phyloP scores from a whole-genome alignment of 1,139 yeast genomes.

The Pichia sp. region DNA sequence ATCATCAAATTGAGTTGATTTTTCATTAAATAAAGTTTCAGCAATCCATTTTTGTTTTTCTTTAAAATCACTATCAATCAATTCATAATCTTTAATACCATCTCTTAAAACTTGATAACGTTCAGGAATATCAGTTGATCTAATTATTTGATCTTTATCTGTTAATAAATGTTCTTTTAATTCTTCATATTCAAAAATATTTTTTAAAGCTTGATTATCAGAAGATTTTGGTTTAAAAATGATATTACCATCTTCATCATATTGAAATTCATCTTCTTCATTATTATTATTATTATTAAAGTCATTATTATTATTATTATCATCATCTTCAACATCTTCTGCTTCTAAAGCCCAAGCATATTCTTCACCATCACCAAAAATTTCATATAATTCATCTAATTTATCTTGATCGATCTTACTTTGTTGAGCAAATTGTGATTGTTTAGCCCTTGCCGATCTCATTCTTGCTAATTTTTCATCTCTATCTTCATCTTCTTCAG shows the following conservation, averaged over 20 bases:
- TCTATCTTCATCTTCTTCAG: conserved; percentile 71
- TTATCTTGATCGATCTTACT: conserved; percentile 76
- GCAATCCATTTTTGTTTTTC: conserved; percentile 79
- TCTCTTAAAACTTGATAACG: conserved; percentile 76
- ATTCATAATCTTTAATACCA: conserved; percentile 55
- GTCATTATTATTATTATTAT: conserved; percentile 27
- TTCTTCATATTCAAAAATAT: conserved; percentile 93
- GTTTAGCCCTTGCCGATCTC: conserved; percentile 30
- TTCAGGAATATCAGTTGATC: conserved; percentile 88
- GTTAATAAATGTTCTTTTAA: conserved; percentile 86
- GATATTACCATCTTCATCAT: conserved; percentile 41
- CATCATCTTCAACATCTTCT: conserved; percentile 55
- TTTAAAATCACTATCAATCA: conserved; percentile 61
- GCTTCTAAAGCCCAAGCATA: conserved; percentile 97
- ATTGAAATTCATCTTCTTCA: conserved; percentile 37
- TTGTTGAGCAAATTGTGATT: conserved; percentile 25
- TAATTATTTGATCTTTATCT: conserved; percentile 82
- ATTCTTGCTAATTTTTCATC: conserved; percentile 35
- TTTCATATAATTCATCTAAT: conserved; percentile 86
- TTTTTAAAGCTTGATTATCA: conserved; percentile 50
- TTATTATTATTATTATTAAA: conserved; percentile 32
- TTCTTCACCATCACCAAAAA: conserved; percentile 95
- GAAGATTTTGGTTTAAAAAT: conserved; percentile 42
- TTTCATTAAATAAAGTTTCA: conserved; percentile 49
- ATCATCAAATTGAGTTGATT: conserved; percentile 33